Evolutionary conservation across 768 basidiomycete genomes (phyloP).

Genomic region (Saitozyma podzolica): DNA sequence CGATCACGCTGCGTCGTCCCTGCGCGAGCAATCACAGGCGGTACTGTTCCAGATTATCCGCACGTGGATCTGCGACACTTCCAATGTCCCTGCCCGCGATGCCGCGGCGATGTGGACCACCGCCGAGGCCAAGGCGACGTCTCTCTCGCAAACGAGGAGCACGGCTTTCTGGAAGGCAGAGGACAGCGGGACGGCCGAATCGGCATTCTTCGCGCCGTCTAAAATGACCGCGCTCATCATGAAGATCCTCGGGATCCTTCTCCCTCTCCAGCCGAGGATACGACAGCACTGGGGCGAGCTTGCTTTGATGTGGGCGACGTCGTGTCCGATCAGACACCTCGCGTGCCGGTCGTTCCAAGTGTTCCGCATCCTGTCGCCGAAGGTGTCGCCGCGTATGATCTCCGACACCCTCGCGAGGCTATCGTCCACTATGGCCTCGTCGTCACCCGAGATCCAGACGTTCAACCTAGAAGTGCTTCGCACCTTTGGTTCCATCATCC

Average conservation of each 20-base stretch:
- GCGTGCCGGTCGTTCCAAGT: constrained; percentile 88
- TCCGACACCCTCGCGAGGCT: constrained; percentile 77
- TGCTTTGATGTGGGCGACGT: constrained; percentile 79
- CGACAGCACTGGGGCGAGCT: constrained; percentile 75
- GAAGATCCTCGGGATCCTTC: constrained; percentile 66
- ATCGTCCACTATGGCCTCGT: constrained; percentile 75
- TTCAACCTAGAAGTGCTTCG: constrained; percentile 81
- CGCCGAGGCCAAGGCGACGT: constrained; percentile 29
- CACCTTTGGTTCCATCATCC: constrained; percentile 61
- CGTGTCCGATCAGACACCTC: constrained; percentile 78
- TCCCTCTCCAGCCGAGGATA: constrained; percentile 69
- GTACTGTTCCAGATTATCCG: constrained; percentile 83
- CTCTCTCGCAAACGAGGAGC: constrained; percentile 25
- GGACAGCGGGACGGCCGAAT: constrained; percentile 21
- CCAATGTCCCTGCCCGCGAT: constrained; percentile 27
- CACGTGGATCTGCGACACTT: constrained; percentile 61
- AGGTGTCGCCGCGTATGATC: constrained; percentile 69
- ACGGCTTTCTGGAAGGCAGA: constrained; percentile 46
- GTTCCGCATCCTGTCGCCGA: constrained; percentile 76
- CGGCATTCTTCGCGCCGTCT: constrained; percentile 41
- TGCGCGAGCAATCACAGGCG: constrained; percentile 70
- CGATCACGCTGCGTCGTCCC: constrained; percentile 70
- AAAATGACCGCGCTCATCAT: constrained; percentile 60
- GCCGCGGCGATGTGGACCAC: constrained; percentile 30
- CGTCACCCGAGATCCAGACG: constrained; percentile 72